Base-by-base conservation (phyloP, 306 rosid species). In the Castanea mollissima region DNA sequence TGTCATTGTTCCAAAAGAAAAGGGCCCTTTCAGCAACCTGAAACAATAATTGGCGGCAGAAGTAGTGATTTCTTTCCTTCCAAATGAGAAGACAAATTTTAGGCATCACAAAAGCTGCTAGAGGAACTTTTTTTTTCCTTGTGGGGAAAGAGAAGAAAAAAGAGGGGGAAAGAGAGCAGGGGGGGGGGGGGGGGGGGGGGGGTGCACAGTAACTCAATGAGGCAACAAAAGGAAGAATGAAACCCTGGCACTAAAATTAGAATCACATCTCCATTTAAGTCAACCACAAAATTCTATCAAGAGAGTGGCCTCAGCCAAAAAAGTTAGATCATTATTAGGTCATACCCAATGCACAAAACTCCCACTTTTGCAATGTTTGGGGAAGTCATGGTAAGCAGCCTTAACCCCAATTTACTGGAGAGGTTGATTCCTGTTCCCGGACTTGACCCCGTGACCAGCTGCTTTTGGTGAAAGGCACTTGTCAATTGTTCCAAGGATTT, bases 21-120 rank as follows among this genome's bases (percentile, higher is more conserved):
- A 91, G 98, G 69, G 92, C 90, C 87, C 99, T 95, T 88, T 95
- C 99, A 76, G 99, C 90, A 73, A 95, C 99, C 99, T 95, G 95
- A 60, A 87, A 82, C 27, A 77, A 77, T 44, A 65, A 65, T 70
- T 57, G 74, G 72, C 38, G 29, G 21, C 44, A 41, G 29, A 71
- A 20, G 67, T 51, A 57, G 44, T 44, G 38, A 18, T 16, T 71
- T 9, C 21, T 70, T 32, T 74, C 74, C 71, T 2, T 29, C 35
- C 23, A 49, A 9, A 72, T 52, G 72, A 67, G 55, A 3, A 55
- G 6, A 25, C 25, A 76, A 76, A 46, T 78, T 32, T 3, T 8
- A 77, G 80, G 63, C 18, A 82, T 81, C 63, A 34, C 52, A 64
- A 52, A 59, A 35, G 34, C 21, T 35, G 56, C 32, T 19, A 23